phyloP scores from a whole-genome alignment of 495 filamentous ascomycete species.

The Opeltia flavorubescens region DNA sequence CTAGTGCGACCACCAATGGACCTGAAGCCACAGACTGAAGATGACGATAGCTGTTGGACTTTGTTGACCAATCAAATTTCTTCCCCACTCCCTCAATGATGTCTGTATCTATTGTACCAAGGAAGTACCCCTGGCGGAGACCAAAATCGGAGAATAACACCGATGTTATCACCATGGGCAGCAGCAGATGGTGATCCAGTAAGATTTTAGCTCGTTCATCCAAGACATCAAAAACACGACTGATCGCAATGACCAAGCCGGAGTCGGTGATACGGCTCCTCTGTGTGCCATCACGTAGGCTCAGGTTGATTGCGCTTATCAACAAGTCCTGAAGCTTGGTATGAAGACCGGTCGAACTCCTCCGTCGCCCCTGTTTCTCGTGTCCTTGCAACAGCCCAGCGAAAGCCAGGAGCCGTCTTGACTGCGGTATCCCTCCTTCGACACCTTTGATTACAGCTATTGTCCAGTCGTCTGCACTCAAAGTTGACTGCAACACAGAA shows the following conservation, averaged over 20 bases:
- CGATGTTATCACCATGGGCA: conserved; percentile 55
- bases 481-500: conserved; percentile 20
- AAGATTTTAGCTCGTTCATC: conserved; percentile 37
- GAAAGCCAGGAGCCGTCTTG: conserved; percentile 76
- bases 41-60: conserved; percentile 42
- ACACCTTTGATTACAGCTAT: conserved; percentile 70
- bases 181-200: conserved; percentile 62
- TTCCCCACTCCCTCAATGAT: conserved; percentile 45
- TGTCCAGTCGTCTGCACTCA: conserved; percentile 62
- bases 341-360: conserved; percentile 46
- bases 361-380: conserved; percentile 50
- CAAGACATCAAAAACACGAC: conserved; percentile 65
- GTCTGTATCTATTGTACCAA: conserved; percentile 64
- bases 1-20: conserved; percentile 65
- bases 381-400: conserved; percentile 73
- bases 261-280: conserved; percentile 36
- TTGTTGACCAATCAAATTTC: conserved; percentile 57
- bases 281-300: conserved; percentile 51
- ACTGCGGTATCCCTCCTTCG: conserved; percentile 69
- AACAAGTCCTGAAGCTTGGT: conserved; percentile 64
- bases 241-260: conserved; percentile 45
- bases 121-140: conserved; percentile 68
- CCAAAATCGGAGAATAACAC: conserved; percentile 59
- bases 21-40: conserved; percentile 42
- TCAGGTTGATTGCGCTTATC: conserved; percentile 64